phyloP scores from a whole-genome alignment of 2,329 filamentous ascomycete genomes.

The Botrytis medusae region DNA sequence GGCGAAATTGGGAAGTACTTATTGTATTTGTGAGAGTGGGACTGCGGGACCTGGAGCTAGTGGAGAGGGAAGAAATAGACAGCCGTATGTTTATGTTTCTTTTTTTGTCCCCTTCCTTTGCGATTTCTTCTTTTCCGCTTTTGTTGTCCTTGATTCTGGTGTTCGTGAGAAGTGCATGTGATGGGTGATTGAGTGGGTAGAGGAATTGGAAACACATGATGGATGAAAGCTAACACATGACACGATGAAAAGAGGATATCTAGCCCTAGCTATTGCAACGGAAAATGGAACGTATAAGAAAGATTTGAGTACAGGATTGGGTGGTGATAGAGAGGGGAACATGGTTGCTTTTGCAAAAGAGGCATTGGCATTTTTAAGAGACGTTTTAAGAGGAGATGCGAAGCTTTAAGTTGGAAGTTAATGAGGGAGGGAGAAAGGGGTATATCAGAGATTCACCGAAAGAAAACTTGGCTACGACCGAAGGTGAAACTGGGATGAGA shows the following conservation, averaged over 20 bases:
- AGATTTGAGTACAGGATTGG: conserved; percentile 56
- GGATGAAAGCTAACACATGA: background rate
- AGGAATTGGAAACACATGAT: background rate
- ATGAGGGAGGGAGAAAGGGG: no score
- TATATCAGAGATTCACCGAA: fast-evolving
- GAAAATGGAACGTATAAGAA: conserved; percentile 51
- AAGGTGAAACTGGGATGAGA: background rate
- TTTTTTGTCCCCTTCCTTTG: background rate
- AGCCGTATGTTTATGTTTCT: conserved; percentile 47
- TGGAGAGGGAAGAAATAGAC: conserved; percentile 55
- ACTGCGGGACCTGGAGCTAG: conserved; percentile 64
- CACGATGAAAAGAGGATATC: conserved; percentile 51
- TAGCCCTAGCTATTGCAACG: conserved; percentile 59
- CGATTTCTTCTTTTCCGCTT: background rate
- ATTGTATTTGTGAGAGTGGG: conserved; percentile 58
- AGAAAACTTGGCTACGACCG: background rate
- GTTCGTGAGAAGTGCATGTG: background rate
- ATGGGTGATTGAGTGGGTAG: background rate
- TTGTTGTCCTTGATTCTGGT: background rate
- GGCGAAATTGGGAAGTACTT: conserved; percentile 55
- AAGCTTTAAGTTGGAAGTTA: conserved; percentile 33
- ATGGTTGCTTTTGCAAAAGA: conserved; percentile 63
- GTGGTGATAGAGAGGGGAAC: conserved; percentile 55
- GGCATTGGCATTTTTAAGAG: conserved; percentile 54
- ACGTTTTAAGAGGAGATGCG: conserved; percentile 49